Conservation (phyloP, 495 filamentous ascomycete species). For the Aspergillus bertholletiae region DNA sequence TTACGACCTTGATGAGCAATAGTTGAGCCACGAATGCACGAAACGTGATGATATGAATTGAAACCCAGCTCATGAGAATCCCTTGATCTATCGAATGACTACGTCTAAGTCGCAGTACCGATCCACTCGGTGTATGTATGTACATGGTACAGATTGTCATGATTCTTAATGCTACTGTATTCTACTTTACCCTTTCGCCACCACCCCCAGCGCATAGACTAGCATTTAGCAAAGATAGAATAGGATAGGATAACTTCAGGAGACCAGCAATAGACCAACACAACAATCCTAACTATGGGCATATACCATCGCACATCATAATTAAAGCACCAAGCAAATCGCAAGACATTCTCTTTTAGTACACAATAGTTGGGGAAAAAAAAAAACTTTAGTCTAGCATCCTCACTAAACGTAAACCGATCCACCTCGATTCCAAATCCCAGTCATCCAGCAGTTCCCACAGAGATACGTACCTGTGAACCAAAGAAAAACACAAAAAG, state of each 20-base stretch:
- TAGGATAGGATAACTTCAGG: neutral
- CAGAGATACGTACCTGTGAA: too few relatives aligned
- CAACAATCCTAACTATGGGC: neutral
- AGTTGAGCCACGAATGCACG: slow-evolving; percentile 1
- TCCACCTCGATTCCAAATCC: too few relatives aligned
- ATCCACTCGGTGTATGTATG: slow-evolving; percentile 2
- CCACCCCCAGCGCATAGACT: neutral
- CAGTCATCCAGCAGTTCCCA: too few relatives aligned
- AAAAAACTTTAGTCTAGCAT: too few relatives aligned
- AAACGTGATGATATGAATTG: slow-evolving; percentile 3
- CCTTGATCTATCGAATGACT: neutral
- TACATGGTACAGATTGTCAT: neutral
- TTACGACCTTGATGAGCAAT: slow-evolving; percentile 2
- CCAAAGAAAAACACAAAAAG: too few relatives aligned
- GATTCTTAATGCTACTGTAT: neutral
- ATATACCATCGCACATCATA: neutral
- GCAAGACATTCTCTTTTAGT: too few relatives aligned
- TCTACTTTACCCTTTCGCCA: slow-evolving; percentile 5
- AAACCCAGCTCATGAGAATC: neutral
- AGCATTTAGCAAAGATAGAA: neutral
- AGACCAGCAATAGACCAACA: neutral
- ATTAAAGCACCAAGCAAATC: too few relatives aligned
- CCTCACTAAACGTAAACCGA: too few relatives aligned
- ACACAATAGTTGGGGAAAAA: too few relatives aligned
- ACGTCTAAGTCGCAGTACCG: neutral